Base-by-base conservation (phyloP, 768 basidiomycete genomes). In the Brasilioporus rufonigricans region DNA sequence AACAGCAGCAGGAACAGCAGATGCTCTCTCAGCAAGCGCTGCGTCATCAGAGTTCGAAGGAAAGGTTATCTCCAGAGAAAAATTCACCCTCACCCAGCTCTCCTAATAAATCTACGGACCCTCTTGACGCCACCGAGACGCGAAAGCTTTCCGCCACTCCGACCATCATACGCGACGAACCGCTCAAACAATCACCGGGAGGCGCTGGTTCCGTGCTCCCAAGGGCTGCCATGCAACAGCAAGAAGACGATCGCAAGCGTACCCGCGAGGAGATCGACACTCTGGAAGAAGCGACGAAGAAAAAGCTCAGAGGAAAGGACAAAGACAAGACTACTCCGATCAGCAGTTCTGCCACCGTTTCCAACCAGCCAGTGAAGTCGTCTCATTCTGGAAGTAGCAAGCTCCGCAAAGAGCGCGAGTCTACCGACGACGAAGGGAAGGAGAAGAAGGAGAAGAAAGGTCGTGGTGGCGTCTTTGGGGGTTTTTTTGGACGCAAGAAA, bases 121-220 rank as follows among this genome's bases (percentile, higher is more conserved):
- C 86, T 14, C 78, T 81, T 1, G 83, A 88, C 48, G 81, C 74
- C 7, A 81, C 75, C 2, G 93, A 91, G 65, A 93, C 93, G 7
- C 80, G 81, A 51, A 86, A 89, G 60, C 75, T 93, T 51, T 87
- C 84, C 11, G 84, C 82, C 53, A 95, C 92, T 0, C 93, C 93
- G 1, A 75, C 80, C 2, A 83, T 95, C 21, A 89, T 84, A 12
- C 85, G 87, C 16, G 83, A 82, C 18, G 77, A 71, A 29, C 77
- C 73, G 29, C 61, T 45, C 61, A 66, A 55, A 39, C 51, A 35
- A 41, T 50, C 56, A 19, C 21, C 50, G 24, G 61, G 48, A 14
- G 29, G 50, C 44, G 45, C 31, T 53, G 71, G 58, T 10, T 69
- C 74, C 5, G 44, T 76, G 32, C 68, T 72, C 21, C 71, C 77